Evolutionary conservation across 352 stramenopile genomes (phyloP).

Genomic region (Globisporangium acanthophoron): DNA sequence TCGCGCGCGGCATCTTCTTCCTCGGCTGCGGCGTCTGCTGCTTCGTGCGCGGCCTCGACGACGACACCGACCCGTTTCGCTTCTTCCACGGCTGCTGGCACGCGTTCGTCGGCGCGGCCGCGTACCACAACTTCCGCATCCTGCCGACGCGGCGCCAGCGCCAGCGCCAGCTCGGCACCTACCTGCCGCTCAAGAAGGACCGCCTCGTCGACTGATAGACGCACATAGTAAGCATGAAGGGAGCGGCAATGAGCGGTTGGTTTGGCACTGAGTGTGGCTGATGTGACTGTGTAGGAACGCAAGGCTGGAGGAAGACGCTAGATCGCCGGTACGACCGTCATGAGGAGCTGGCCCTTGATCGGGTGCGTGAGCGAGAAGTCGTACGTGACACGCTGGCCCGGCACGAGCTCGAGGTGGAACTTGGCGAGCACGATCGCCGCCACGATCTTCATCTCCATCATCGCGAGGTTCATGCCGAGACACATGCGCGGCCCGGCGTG

Average conservation of each 20-base stretch:
- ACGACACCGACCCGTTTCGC: constrained; percentile 68
- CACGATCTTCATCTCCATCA: constrained; percentile 83
- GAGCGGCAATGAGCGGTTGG: too few relatives aligned
- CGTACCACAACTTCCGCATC: constrained; percentile 71
- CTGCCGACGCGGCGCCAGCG: constrained; percentile 23
- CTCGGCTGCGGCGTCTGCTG: constrained; percentile 42
- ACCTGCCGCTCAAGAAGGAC: constrained; percentile 37
- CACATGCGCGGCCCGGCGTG: constrained; percentile 64
- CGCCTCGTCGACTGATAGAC: background rate
- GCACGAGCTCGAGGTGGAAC: constrained; percentile 41
- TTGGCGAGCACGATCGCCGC: constrained; percentile 46
- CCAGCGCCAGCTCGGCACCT: constrained; percentile 5
- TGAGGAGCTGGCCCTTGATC: constrained; percentile 2
- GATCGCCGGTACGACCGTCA: background rate
- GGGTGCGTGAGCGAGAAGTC: constrained; percentile 34
- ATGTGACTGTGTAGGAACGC: too few relatives aligned
- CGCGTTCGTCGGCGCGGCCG: constrained; percentile 59
- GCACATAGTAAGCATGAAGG: too few relatives aligned
- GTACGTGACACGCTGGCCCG: constrained; percentile 33
- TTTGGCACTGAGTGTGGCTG: too few relatives aligned
- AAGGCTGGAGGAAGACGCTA: background rate
- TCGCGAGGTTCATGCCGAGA: constrained; percentile 67
- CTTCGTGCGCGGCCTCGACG: constrained; percentile 61
- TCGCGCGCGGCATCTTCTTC: constrained; percentile 43
- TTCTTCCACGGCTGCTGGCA: constrained; percentile 85